phyloP scores from a whole-genome alignment of 768 basidiomycete species.

The Naganishia kalamii region DNA sequence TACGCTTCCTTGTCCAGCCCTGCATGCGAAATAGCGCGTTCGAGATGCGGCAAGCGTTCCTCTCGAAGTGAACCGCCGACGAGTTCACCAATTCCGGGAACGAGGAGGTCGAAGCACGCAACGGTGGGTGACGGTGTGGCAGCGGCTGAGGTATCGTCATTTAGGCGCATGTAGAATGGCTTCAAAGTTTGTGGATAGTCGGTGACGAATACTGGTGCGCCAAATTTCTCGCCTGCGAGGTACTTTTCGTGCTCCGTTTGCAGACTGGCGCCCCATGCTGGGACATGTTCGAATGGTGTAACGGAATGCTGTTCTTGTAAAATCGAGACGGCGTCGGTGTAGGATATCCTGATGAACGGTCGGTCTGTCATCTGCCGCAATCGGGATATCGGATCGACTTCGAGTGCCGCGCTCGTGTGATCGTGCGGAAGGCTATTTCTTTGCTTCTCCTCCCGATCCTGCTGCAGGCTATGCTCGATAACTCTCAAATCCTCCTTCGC shows the following conservation, averaged over 20 bases:
- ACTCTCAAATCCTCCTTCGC: constrained; percentile 23
- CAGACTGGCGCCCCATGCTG: constrained; percentile 64
- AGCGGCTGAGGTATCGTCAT: constrained; percentile 11
- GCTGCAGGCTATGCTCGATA: constrained; percentile 23
- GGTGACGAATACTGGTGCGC: constrained; percentile 80
- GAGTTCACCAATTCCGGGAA: constrained; percentile 82
- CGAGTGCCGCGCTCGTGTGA: not conserved
- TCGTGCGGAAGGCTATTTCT: not conserved
- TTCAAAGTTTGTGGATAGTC: constrained; percentile 78
- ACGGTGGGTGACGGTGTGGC: constrained; percentile 52
- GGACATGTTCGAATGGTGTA: constrained; percentile 55
- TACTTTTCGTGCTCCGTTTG: constrained; percentile 90
- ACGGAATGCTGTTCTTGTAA: constrained; percentile 48
- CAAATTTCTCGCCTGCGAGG: constrained; percentile 64
- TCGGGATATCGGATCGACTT: constrained; percentile 3
- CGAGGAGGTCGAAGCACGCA: constrained; percentile 91
- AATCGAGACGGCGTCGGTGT: constrained; percentile 64
- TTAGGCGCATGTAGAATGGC: constrained; percentile 87
- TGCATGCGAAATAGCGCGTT: constrained; percentile 51
- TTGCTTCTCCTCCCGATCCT: constrained; percentile 18
- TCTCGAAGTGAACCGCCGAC: constrained; percentile 80
- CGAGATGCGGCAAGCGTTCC: constrained; percentile 38
- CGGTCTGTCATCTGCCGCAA: constrained; percentile 34
- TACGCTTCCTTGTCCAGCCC: constrained; percentile 51
- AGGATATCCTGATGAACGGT: constrained; percentile 69